phyloP scores from a whole-genome alignment of 495 filamentous ascomycete genomes.

The Aspergillus sclerotioniger region DNA sequence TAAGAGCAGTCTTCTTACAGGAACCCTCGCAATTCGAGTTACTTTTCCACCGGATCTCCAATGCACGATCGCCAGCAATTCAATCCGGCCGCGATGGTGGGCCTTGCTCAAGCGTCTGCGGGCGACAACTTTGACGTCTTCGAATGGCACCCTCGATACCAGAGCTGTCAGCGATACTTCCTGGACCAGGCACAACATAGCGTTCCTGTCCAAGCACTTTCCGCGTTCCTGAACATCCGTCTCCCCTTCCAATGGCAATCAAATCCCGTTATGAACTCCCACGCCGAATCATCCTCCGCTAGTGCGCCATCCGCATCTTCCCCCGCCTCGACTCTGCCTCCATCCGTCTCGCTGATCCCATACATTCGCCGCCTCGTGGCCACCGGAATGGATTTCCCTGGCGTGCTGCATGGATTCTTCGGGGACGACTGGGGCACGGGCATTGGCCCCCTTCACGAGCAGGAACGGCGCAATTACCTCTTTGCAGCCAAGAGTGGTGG shows the following conservation, averaged over 20 bases:
- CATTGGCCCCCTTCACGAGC: constrained; percentile 78
- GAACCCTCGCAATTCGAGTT: constrained; percentile 18
- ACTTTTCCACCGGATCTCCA: constrained; percentile 20
- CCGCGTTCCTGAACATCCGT: constrained; percentile 84
- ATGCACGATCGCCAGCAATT: constrained; percentile 40
- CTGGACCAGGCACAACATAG: constrained; percentile 88
- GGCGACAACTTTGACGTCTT: constrained; percentile 69
- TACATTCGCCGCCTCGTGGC: constrained; percentile 89
- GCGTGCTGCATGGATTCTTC: constrained; percentile 89
- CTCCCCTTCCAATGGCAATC: constrained; percentile 50
- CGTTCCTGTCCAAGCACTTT: constrained; percentile 78
- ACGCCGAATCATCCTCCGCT: background rate
- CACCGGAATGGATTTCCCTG: constrained; percentile 84
- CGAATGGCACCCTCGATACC: constrained; percentile 91
- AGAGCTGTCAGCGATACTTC: constrained; percentile 90
- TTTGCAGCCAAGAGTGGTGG: constrained; percentile 90
- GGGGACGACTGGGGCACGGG: constrained; percentile 85
- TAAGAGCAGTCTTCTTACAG: constrained; percentile 16
- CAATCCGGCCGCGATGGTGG: constrained; percentile 42
- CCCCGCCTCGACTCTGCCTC: constrained; percentile 19
- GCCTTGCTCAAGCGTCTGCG: constrained; percentile 34
- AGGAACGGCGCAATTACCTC: constrained; percentile 89
- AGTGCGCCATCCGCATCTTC: constrained; percentile 17
- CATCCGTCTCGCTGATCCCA: constrained; percentile 74
- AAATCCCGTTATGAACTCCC: constrained; percentile 36